phyloP scores from a whole-genome alignment of 148 eudicot species.

The Euryodendron excelsum region DNA sequence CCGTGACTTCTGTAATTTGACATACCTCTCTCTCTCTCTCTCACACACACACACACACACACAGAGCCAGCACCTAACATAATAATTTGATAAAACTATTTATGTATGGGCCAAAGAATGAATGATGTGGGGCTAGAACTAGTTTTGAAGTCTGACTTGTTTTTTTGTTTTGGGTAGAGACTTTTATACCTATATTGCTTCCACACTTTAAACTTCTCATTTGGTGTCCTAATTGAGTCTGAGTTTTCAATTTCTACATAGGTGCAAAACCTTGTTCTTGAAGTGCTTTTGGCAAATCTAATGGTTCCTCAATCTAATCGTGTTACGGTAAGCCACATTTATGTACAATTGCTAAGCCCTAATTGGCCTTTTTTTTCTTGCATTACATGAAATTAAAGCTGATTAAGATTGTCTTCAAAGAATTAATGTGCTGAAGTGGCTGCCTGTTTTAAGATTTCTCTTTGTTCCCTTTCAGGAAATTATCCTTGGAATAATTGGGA shows the following conservation, averaged over 20 bases:
- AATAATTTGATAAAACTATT: neutral
- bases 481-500: slow-evolving; percentile 84
- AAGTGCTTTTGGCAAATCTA: slow-evolving; percentile 83
- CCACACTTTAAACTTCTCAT: neutral
- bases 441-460: slow-evolving; percentile 1
- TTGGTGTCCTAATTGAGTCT: slow-evolving; percentile 6
- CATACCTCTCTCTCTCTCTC: neutral
- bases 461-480: slow-evolving; percentile 60
- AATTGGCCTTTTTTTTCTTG: neutral
- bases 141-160: neutral
- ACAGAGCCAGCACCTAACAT: neutral
- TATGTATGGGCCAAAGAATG: neutral
- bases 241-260: slow-evolving; percentile 27
- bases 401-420: neutral
- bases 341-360: neutral
- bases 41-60: too few species aligned
- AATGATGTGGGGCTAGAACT: neutral
- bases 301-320: slow-evolving; percentile 63
- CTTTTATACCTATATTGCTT: neutral
- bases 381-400: neutral
- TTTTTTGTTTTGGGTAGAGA: neutral
- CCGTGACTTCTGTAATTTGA: neutral
- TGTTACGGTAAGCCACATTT: slow-evolving; percentile 51
- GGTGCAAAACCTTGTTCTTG: slow-evolving; percentile 83
- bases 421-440: slow-evolving; percentile 11